Percentiles rank a stretch among this genome's conserved stretches.
Conservation (phyloP, 73 alveolate genomes). For the Blepharisma stoltei region DNA sequence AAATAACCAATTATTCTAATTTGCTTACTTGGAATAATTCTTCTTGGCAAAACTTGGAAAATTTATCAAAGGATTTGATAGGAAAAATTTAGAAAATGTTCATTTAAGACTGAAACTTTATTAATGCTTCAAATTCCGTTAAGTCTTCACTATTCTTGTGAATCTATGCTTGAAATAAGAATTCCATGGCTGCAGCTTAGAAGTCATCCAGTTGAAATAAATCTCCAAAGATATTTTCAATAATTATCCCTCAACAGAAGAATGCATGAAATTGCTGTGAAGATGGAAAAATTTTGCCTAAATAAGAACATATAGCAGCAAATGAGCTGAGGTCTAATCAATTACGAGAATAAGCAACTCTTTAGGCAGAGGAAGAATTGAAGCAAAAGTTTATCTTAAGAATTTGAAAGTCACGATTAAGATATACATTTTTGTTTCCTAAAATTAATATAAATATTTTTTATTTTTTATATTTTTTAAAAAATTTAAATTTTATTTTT, state of each 20-base stretch:
- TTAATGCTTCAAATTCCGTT: conserved; percentile 83
- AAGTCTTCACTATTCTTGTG: conserved; percentile 67
- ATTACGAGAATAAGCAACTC: not conserved
- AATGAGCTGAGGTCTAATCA: not conserved
- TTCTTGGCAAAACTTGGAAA: conserved; percentile 18
- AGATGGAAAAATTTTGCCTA: conserved; percentile 2
- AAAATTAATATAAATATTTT: too few species aligned
- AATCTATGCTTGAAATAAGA: conserved; percentile 67
- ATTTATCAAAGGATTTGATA: conserved; percentile 52
- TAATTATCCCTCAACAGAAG: conserved; percentile 63
- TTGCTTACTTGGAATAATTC: conserved; percentile 3
- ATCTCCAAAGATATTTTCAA: conserved; percentile 72
- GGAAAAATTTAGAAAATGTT: conserved; percentile 85
- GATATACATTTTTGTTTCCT: too few species aligned
- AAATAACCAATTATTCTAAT: too few species aligned
- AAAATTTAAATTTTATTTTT: conserved; percentile 12
- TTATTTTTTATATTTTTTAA: too few species aligned
- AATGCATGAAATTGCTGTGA: conserved; percentile 58
- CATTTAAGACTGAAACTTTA: conserved; percentile 62
- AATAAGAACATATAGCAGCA: not conserved
- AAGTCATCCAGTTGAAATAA: conserved; percentile 86
- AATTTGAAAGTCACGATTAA: not conserved
- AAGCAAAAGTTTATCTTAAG: not conserved
- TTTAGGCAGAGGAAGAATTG: conserved; percentile 9
- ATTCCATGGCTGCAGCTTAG: conserved; percentile 94